Conservation (phyloP, 192 early-diverging fungal species). For the Coemansia sp. region DNA sequence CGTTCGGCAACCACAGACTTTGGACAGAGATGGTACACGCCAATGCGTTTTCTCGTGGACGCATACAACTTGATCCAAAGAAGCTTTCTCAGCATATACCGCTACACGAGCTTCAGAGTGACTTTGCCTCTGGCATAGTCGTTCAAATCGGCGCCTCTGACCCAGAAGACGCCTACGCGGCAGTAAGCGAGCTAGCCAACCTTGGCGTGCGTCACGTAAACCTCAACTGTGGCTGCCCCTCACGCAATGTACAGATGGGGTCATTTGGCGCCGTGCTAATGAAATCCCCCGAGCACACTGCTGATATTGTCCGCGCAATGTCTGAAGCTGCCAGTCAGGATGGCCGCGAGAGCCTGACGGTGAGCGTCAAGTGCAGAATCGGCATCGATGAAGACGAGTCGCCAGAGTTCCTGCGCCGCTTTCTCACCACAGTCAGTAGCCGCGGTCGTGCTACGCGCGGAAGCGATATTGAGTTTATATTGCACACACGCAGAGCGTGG, state of each 20-base stretch:
- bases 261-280: slow-evolving; percentile 74
- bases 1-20: slow-evolving; percentile 58
- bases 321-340: slow-evolving; percentile 26
- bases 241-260: slow-evolving; percentile 66
- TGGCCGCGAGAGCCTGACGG: slow-evolving; percentile 11
- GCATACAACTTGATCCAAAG: slow-evolving; percentile 16
- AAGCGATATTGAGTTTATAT: slow-evolving; percentile 52
- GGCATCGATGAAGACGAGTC: slow-evolving; percentile 74
- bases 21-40: slow-evolving; percentile 80
- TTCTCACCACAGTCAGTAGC: slow-evolving; percentile 29
- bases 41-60: slow-evolving; percentile 46
- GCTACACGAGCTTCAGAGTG: slow-evolving; percentile 24
- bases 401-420: slow-evolving; percentile 58
- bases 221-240: slow-evolving; percentile 76
- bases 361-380: slow-evolving; percentile 78
- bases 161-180: slow-evolving; percentile 32
- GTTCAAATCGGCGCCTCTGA: slow-evolving; percentile 49
- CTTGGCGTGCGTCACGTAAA: slow-evolving; percentile 68
- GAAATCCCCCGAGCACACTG: slow-evolving; percentile 63
- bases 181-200: slow-evolving; percentile 48
- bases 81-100: slow-evolving; percentile 36
- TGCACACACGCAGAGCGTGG: slow-evolving; percentile 74
- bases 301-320: slow-evolving; percentile 64
- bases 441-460: not conserved
- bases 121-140: slow-evolving; percentile 41